Percentiles rank a stretch among this genome's conserved stretches.
phyloP scores from a whole-genome alignment of 129 eudicot species.

The Tagetes erecta region DNA sequence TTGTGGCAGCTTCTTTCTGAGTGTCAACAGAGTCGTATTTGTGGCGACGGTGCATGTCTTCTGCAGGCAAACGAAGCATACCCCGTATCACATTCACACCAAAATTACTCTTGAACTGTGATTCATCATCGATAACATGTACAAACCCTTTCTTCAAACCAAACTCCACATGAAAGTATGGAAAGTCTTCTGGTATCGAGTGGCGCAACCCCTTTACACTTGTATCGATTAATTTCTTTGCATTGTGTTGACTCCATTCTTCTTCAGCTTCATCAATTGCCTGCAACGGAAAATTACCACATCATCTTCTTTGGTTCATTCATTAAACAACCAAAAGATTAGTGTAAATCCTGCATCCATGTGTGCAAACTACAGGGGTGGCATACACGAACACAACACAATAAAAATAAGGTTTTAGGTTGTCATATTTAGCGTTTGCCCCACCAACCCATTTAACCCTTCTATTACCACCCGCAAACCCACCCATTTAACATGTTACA shows the following conservation, averaged over 20 bases:
- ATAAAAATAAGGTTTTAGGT: not conserved
- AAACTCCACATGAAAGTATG: slow-evolving; percentile 90
- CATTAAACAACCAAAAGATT: not conserved
- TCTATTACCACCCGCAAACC: not conserved
- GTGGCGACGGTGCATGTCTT: slow-evolving; percentile 82
- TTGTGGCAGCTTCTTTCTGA: slow-evolving; percentile 64
- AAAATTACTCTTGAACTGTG: slow-evolving; percentile 62
- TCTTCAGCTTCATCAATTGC: slow-evolving; percentile 97
- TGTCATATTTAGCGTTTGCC: not conserved
- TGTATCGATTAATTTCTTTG: slow-evolving; percentile 88
- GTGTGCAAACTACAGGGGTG: not conserved
- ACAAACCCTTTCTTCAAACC: slow-evolving; percentile 86
- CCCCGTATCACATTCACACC: slow-evolving; percentile 86
- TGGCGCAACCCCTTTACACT: slow-evolving; percentile 77
- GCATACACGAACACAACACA: not conserved
- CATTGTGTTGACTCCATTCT: slow-evolving; percentile 96
- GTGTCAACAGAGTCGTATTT: slow-evolving; percentile 59
- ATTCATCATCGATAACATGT: slow-evolving; percentile 88
- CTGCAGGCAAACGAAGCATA: slow-evolving; percentile 68
- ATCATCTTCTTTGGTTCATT: not conserved
- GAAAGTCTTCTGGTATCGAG: slow-evolving; percentile 83
- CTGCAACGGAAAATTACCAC: slow-evolving; percentile 38
- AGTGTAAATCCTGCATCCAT: not conserved
- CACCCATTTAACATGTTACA: not conserved
- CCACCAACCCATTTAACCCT: not conserved